Percentiles rank a stretch among this genome's conserved stretches.
phyloP scores from a whole-genome alignment of 805 yeast species.

The Scheffersomyces amazonensis region DNA sequence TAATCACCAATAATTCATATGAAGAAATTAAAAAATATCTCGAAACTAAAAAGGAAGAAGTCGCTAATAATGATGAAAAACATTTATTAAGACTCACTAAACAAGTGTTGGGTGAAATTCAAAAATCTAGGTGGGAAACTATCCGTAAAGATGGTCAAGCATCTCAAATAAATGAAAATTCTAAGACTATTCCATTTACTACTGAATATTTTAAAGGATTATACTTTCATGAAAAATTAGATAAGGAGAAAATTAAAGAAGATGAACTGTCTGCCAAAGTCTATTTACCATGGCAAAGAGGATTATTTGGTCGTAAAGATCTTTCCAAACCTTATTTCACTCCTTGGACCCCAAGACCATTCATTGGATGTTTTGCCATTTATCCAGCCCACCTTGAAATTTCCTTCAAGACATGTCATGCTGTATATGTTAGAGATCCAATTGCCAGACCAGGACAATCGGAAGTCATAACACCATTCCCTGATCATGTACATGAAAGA shows the following conservation, averaged over 20 bases:
- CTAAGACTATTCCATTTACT: constrained; percentile 24
- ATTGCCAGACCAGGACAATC: constrained; percentile 96
- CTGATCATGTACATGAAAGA: constrained; percentile 78
- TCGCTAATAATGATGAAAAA: constrained; percentile 24
- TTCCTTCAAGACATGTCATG: constrained; percentile 89
- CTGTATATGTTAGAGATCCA: constrained; percentile 95
- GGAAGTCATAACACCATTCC: constrained; percentile 91
- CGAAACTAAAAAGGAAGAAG: constrained; percentile 34
- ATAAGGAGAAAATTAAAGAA: constrained; percentile 47
- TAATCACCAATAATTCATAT: constrained; percentile 14
- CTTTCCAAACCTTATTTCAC: constrained; percentile 84
- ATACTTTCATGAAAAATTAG: constrained; percentile 32
- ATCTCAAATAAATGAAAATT: constrained; percentile 24
- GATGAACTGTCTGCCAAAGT: constrained; percentile 50
- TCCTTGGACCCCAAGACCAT: constrained; percentile 95
- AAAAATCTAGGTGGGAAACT: constrained; percentile 28
- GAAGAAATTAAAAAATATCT: constrained; percentile 25
- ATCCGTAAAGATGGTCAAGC: constrained; percentile 27
- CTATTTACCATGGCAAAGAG: constrained; percentile 76
- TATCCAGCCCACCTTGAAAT: constrained; percentile 90
- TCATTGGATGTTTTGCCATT: constrained; percentile 87
- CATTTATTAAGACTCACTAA: constrained; percentile 31
- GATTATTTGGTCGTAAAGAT: constrained; percentile 75
- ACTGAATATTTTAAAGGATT: constrained; percentile 23
- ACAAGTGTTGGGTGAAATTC: constrained; percentile 34